Evolutionary conservation across 2,329 filamentous ascomycete species (phyloP).

Genomic region (Aureobasidium sp.): DNA sequence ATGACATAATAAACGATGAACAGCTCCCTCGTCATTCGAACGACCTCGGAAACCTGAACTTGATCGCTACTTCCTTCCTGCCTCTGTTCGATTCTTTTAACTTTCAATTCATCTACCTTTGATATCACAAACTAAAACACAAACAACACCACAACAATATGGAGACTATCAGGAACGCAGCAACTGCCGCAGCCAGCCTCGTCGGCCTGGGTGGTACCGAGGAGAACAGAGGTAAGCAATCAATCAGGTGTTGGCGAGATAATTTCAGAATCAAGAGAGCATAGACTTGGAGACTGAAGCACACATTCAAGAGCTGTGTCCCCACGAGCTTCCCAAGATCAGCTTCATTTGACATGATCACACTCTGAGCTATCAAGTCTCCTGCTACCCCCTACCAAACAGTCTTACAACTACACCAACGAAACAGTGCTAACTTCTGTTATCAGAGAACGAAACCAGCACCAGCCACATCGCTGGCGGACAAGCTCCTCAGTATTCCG

Average conservation of each 20-base stretch:
- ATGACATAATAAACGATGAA: constrained; percentile 3
- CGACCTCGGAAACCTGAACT: constrained; percentile 18
- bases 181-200: constrained; percentile 12
- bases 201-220: constrained; percentile 13
- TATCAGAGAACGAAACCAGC: not conserved
- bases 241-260: not conserved
- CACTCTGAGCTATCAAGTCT: no score
- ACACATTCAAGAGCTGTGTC: not conserved
- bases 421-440: not conserved
- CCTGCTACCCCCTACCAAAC: not conserved
- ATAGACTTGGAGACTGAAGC: not conserved
- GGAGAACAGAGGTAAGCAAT: constrained; percentile 15
- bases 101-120: not conserved
- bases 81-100: not conserved
- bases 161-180: constrained; percentile 21
- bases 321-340: not conserved
- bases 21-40: constrained; percentile 17
- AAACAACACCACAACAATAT: constrained; percentile 7
- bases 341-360: no score
- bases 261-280: not conserved
- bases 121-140: not conserved
- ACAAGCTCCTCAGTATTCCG: constrained; percentile 14
- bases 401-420: not conserved
- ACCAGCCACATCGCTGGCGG: constrained; percentile 12
- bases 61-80: not conserved